Conservation (phyloP, 139 green algal species). For the Auxenochlorella pyrenoidosa region DNA sequence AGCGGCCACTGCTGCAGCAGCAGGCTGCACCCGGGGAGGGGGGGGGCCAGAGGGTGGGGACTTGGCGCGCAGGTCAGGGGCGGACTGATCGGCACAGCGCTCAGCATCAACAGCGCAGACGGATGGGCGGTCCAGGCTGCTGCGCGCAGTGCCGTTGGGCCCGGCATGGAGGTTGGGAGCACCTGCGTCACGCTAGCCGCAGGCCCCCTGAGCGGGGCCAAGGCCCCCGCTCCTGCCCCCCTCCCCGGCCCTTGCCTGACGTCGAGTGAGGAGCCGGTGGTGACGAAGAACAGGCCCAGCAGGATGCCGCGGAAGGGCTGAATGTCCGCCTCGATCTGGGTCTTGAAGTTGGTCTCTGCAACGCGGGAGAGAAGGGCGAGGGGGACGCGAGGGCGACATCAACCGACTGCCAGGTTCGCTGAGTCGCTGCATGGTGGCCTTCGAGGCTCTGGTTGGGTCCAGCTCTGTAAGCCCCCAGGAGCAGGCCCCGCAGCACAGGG, state of each 20-base stretch:
- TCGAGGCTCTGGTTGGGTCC: no score
- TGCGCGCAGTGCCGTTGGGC: no score
- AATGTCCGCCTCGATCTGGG: slow-evolving; percentile 91
- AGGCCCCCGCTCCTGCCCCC: no score
- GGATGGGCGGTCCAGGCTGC: no score
- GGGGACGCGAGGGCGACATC: not conserved
- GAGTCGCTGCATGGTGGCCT: not conserved
- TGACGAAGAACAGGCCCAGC: slow-evolving; percentile 95
- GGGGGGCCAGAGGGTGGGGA: not conserved
- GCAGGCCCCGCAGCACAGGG: no score
- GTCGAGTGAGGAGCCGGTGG: slow-evolving; percentile 78
- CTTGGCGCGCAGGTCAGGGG: not conserved
- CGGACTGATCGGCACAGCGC: no score
- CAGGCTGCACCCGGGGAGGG: slow-evolving; percentile 41
- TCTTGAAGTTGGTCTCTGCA: slow-evolving; percentile 82
- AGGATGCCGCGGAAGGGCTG: slow-evolving; percentile 91
- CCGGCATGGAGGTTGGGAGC: no score
- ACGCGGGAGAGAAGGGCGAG: no score
- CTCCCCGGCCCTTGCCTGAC: slow-evolving; percentile 34
- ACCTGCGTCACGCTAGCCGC: no score
- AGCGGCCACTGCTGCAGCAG: slow-evolving; percentile 75
- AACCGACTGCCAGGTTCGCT: no score
- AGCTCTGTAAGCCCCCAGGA: no score
- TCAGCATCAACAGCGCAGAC: not conserved
- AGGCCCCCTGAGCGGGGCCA: no score